phyloP scores from a whole-genome alignment of 768 basidiomycete species.

The Rhizopogon sp. region DNA sequence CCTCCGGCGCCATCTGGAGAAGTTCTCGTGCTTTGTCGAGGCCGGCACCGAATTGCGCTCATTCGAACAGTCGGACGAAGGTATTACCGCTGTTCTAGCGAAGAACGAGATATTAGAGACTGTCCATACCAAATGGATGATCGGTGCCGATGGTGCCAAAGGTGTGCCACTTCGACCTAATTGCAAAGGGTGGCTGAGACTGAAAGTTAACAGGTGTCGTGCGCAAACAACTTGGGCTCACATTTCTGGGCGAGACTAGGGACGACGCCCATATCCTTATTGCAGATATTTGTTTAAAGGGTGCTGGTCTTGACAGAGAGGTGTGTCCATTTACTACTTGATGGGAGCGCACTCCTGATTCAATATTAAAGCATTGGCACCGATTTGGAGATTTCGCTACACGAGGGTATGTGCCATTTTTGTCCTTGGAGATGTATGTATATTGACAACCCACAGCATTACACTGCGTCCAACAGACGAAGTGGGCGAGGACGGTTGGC shows the following conservation, averaged over 20 bases:
- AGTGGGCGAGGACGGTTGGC: neutral
- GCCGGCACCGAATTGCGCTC: constrained; percentile 27
- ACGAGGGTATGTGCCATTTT: no score
- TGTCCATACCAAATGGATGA: no score
- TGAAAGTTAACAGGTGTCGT: constrained; percentile 18
- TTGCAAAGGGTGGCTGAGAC: no score
- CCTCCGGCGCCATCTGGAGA: constrained; percentile 4
- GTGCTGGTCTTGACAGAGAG: constrained; percentile 3
- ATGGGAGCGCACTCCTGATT: neutral
- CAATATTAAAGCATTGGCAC: constrained; percentile 1
- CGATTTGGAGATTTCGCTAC: neutral
- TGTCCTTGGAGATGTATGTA: no score
- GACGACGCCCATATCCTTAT: constrained; percentile 16
- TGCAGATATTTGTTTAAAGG: constrained; percentile 30
- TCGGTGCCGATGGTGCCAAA: constrained; percentile 32
- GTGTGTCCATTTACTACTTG: neutral
- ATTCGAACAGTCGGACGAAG: constrained; percentile 28
- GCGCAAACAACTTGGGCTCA: constrained; percentile 17
- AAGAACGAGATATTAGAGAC: constrained; percentile 6
- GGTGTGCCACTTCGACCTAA: constrained; percentile 10
- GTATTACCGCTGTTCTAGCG: constrained; percentile 22
- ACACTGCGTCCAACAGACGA: constrained; percentile 1
- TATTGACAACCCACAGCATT: neutral
- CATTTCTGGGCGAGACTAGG: constrained; percentile 26
- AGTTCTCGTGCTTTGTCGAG: constrained; percentile 25